These are phyloP conservation scores for Blastomyces parvus DNA, from an alignment of 2,329 filamentous ascomycete genomes.

Conservation along the genomic window DNA sequence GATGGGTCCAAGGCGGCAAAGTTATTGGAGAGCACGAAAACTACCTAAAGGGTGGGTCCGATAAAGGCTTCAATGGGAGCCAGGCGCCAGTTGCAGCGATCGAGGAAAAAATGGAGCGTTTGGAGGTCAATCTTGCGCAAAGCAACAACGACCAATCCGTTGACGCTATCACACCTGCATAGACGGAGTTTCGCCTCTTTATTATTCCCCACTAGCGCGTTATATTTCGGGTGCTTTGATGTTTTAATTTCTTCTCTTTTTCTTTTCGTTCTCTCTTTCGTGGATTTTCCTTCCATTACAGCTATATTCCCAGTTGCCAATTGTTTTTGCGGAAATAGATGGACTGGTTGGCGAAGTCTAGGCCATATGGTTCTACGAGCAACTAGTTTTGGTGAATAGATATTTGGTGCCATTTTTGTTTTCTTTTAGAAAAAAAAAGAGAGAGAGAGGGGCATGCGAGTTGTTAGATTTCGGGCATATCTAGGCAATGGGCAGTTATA, in stretches of 20 bases:
- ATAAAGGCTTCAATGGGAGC: constrained; percentile 30
- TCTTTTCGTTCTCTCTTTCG: background rate
- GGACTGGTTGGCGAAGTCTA: background rate
- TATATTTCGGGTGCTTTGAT: background rate
- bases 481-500: background rate
- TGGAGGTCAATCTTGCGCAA: constrained; percentile 12
- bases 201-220: constrained; percentile 9
- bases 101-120: constrained; percentile 16
- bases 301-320: background rate
- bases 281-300: background rate
- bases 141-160: constrained; percentile 5
- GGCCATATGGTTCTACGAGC: background rate
- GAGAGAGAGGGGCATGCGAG: background rate
- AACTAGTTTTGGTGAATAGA: background rate
- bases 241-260: too few species aligned
- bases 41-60: constrained; percentile 65
- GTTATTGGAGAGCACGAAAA: constrained; percentile 76
- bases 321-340: background rate
- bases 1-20: constrained; percentile 75
- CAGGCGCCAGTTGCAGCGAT: constrained; percentile 15
- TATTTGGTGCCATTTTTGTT: background rate
- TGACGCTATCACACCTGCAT: background rate
- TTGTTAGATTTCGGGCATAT: background rate
- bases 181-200: background rate
- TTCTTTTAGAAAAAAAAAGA: background rate